Base-by-base conservation (phyloP, 371 early-diverging fungal species). In the Mucor indicus region DNA sequence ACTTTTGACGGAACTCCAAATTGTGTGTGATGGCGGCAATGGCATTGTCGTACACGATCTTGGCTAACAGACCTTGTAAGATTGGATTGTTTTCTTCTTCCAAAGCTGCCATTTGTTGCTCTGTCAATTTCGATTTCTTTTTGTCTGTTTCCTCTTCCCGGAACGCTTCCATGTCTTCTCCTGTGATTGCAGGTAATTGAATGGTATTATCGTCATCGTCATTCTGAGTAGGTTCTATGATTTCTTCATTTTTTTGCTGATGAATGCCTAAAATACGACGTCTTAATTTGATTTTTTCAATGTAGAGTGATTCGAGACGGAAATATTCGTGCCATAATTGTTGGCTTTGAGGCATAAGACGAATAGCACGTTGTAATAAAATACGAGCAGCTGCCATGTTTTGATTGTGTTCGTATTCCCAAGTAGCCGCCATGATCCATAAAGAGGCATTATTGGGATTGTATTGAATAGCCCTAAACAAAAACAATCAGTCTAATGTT, bases 261-360 rank as follows among this genome's bases (percentile, higher is more conserved):
- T 80, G 81, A 27, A 86, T 80, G 25, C 82, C 81, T n/a, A 95
- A 77, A 6, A 98, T 64, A 40, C 84, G 76, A 50, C 94, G 74
- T 50, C 98, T 79, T 13, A 82, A 72, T 53, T 81, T 84, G 54
- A 96, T 81, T 67, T 92, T 92, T 57, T 89, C 91, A 21, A 91
- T 74, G 55, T 87, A 94, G n/a, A 91, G 64, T 17, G 93, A 60
- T 66, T 98, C 98, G 22, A 98, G 75, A 21, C 88, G 84, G 62
- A 94, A 93, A 63, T 95, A 98, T 67, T 93, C 93, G 16, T 82
- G 78, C 95, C 96, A 98, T 27, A 98, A 70, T 43, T 57, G 62
- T 54, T 78, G 62, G 41, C 75, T 66, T 23, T 85, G 76, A 1
- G 87, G 79, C 48, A 92, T 94, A 27, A 96, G 53, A 17, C 96